Evolutionary conservation across 805 yeast species (phyloP).

Genomic region (Millerozyma acaciae): DNA sequence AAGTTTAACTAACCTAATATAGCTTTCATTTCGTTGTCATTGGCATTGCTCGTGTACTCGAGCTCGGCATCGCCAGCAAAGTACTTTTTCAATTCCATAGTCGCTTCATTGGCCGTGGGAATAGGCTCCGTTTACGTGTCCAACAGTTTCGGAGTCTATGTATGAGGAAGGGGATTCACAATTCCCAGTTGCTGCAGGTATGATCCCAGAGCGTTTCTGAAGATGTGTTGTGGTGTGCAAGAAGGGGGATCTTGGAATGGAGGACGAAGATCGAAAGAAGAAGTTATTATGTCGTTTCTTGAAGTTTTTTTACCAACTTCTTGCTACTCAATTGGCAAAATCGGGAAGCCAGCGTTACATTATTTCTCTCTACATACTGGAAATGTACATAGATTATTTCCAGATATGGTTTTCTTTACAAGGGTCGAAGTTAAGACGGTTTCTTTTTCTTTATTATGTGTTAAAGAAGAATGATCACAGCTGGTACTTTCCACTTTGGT

Average conservation of each 20-base stretch:
- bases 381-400: too few species aligned
- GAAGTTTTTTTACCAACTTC: too few species aligned
- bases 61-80: conserved; percentile 20
- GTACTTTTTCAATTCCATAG: conserved; percentile 26
- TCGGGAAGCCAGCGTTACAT: too few species aligned
- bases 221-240: neutral
- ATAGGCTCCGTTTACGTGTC: conserved; percentile 34
- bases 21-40: conserved; percentile 28
- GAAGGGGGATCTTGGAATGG: too few species aligned
- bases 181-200: neutral
- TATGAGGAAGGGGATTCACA: conserved; percentile 19
- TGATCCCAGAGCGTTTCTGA: neutral
- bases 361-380: too few species aligned
- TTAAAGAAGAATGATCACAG: too few species aligned
- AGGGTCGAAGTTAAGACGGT: too few species aligned
- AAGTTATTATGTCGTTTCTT: too few species aligned
- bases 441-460: too few species aligned
- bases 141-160: conserved; percentile 42
- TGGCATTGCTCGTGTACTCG: conserved; percentile 25
- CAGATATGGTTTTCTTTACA: too few species aligned
- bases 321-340: too few species aligned
- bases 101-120: conserved; percentile 38
- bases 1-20: conserved; percentile 13
- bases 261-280: neutral
- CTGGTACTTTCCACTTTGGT: too few species aligned